Conservation (phyloP, 169 alveolate species). For the Eimeria tenella region DNA sequence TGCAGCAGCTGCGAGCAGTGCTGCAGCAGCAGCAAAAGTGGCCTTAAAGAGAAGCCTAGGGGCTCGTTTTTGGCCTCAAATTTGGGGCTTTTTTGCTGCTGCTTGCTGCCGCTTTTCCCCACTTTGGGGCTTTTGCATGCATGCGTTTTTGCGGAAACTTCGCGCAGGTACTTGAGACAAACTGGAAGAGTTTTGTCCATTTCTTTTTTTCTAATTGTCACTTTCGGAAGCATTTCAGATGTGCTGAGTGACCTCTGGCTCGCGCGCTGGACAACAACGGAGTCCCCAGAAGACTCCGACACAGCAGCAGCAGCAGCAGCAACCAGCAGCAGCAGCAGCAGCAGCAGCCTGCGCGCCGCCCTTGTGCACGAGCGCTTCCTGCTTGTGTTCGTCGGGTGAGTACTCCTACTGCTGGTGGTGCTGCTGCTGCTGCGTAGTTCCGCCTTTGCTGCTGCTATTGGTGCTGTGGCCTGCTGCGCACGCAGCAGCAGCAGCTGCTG, state of each 20-base stretch:
- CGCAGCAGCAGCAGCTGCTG: no score
- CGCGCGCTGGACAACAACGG: constrained; percentile 43
- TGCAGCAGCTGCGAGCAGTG: background rate
- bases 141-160: background rate
- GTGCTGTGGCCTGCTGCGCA: background rate
- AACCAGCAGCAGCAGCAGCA: background rate
- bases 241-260: constrained; percentile 66
- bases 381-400: background rate
- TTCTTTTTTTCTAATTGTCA: background rate
- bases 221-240: constrained; percentile 25
- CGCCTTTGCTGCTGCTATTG: background rate
- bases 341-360: background rate
- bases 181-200: constrained; percentile 14
- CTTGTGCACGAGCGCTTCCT: constrained; percentile 14
- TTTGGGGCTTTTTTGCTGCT: background rate
- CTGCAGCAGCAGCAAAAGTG: background rate
- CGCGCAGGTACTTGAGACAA: constrained; percentile 60
- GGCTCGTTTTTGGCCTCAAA: background rate
- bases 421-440: background rate
- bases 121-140: background rate
- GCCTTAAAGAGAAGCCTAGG: background rate
- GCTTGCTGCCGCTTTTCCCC: background rate
- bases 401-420: background rate
- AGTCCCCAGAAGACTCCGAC: background rate
- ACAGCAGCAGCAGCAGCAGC: background rate